A percentile compares a stretch with the other conserved stretches of the same genome.
Conservation (phyloP, 257 asterid genomes). For the Coffea eugenioides region DNA sequence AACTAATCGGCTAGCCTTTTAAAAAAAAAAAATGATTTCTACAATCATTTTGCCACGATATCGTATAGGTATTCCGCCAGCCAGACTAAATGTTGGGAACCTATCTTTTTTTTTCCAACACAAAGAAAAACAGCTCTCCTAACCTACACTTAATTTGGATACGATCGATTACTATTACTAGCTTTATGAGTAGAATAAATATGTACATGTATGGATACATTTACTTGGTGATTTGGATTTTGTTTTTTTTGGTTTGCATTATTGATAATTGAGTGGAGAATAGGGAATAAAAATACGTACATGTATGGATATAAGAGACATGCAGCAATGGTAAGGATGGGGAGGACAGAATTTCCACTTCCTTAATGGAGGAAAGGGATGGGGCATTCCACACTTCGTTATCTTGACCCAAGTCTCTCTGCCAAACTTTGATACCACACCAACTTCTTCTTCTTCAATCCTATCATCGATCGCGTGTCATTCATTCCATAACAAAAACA, state of each 20-base stretch:
- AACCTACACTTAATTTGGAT: not conserved
- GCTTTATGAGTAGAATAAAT: not conserved
- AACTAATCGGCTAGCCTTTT: no score
- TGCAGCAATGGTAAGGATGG: constrained; percentile 76
- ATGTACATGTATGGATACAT: not conserved
- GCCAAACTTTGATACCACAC: constrained; percentile 36
- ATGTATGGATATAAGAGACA: constrained; percentile 34
- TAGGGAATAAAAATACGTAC: not conserved
- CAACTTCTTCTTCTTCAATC: constrained; percentile 9
- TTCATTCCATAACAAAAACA: constrained; percentile 14
- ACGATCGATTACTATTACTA: no score
- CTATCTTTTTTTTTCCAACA: not conserved
- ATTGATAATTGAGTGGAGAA: no score
- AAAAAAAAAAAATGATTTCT: no score
- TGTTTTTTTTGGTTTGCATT: no score
- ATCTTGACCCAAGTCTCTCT: constrained; percentile 54
- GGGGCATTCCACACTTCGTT: constrained; percentile 71
- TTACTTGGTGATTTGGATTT: no score
- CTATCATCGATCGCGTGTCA: constrained; percentile 1
- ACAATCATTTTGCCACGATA: no score
- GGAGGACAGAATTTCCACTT: constrained; percentile 85
- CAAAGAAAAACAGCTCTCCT: not conserved
- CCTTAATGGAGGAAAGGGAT: constrained; percentile 77
- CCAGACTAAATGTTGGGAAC: no score
- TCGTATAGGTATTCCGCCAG: no score